phyloP scores from a whole-genome alignment of 495 filamentous ascomycete genomes.

The Amphirosellinia nigrospora region DNA sequence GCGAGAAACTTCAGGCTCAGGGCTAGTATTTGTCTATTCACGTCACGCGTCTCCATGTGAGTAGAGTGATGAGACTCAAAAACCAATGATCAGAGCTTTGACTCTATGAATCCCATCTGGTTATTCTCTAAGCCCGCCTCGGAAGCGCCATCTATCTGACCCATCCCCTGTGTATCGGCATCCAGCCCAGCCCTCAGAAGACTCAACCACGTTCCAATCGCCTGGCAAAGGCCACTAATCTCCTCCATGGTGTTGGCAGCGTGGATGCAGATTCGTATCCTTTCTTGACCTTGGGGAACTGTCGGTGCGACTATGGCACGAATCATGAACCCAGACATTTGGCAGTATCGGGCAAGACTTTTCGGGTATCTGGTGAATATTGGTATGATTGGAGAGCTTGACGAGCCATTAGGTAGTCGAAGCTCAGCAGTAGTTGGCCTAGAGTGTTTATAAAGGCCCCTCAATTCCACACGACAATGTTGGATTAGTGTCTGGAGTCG shows the following conservation, averaged over 20 bases:
- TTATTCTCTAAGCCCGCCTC: background rate
- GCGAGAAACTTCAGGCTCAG: conserved; percentile 12
- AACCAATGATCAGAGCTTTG: conserved; percentile 1
- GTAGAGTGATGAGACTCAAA: background rate
- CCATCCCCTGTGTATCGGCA: background rate
- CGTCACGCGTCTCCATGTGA: background rate
- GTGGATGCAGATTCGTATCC: conserved; percentile 62
- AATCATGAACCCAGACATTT: conserved; percentile 56
- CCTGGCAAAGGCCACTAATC: conserved; percentile 47
- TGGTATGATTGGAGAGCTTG: conserved; percentile 50
- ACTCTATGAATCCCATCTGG: too few relatives aligned
- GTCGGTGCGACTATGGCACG: conserved; percentile 62
- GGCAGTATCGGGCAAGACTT: conserved; percentile 57
- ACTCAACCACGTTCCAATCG: conserved; percentile 51
- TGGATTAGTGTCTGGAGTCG: conserved; percentile 36
- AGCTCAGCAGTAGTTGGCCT: conserved; percentile 28
- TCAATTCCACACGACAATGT: conserved; percentile 35
- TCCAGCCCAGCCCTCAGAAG: background rate
- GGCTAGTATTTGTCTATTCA: background rate
- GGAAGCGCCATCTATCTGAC: background rate
- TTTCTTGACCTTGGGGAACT: conserved; percentile 56
- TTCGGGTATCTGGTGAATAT: conserved; percentile 53
- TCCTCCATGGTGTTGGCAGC: conserved; percentile 56
- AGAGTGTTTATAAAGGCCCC: conserved; percentile 21
- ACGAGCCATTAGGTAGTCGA: conserved; percentile 31